These are phyloP conservation scores for Globisporangium sylvaticum DNA, from an alignment of 352 stramenopile genomes.

Conservation along the genomic window DNA sequence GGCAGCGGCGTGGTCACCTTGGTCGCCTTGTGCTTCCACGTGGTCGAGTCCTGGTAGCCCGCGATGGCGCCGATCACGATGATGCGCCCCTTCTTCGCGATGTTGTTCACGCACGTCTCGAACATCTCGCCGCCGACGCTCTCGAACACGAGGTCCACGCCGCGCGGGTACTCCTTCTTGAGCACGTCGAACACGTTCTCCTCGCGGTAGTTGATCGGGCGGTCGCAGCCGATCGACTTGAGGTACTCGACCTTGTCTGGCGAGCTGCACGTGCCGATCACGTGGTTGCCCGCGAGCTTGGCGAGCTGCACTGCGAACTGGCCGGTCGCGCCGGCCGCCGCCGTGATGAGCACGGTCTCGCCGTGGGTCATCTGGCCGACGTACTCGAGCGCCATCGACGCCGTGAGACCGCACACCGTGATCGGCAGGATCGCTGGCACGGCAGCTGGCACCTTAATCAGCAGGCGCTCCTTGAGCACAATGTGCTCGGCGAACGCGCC, in stretches of 20 bases:
- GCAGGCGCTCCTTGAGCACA: constrained; percentile 24
- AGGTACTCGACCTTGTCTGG: constrained; percentile 79
- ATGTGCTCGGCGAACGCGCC: constrained; percentile 39
- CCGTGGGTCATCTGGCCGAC: constrained; percentile 38
- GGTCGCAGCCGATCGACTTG: constrained; percentile 43
- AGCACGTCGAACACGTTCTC: constrained; percentile 40
- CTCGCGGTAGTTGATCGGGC: constrained; percentile 76
- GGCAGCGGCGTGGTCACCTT: constrained; percentile 25
- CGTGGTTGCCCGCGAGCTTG: constrained; percentile 60
- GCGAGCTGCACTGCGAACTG: constrained; percentile 72
- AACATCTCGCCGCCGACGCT: constrained; percentile 43
- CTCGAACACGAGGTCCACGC: constrained; percentile 47
- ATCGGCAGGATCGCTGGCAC: constrained; percentile 33
- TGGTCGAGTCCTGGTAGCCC: constrained; percentile 43
- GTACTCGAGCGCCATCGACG: constrained; percentile 38
- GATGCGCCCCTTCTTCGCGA: constrained; percentile 29
- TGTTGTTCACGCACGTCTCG: constrained; percentile 28
- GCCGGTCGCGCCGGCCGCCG: constrained; percentile 53
- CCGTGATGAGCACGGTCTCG: constrained; percentile 44
- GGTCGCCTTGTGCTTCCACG: constrained; percentile 39
- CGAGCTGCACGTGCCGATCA: constrained; percentile 66
- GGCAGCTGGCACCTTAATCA: constrained; percentile 22
- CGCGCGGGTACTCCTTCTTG: constrained; percentile 44
- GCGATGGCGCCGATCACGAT: constrained; percentile 43
- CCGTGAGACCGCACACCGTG: constrained; percentile 35